Evolutionary conservation across 2,329 filamentous ascomycete genomes (phyloP), one percentile per base, ranked within the genome.

Genomic region (Pseudogymnoascus sp.): DNA sequence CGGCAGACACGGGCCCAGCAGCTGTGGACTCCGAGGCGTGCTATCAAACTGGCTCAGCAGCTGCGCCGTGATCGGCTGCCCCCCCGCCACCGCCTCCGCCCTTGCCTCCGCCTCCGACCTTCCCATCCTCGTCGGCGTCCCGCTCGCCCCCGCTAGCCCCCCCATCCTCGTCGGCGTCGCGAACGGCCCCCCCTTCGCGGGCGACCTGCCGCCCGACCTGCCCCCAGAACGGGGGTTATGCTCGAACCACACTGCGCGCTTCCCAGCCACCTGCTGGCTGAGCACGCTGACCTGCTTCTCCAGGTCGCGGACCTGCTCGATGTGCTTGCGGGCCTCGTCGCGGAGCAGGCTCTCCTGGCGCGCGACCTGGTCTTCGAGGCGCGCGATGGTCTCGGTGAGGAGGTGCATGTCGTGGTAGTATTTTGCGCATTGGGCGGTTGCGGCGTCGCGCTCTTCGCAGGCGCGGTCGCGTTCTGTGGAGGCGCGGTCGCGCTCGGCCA

Each of bases 211-310:
- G 11, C 2, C 21, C 19, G 42, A 47, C 11, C 44, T 7, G 3
- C 44, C 44, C 44, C 44, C 44, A 2, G 44, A 50, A 6, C 40
- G 42, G 0, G 67, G 66, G 31, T 70, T 64, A 2, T 63, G 36
- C 4, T 67, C 67, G 26, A 69, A 40, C 70, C 70, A 72, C 4
- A 70, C 31, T 13, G 66, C 65, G 13, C 67, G 63, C 62, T 70
- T 70, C 2, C 65, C 66, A 7, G 38, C 28, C 2, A 65, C 47
- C 28, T 67, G 65, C 60, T 67, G 61, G 3, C 44, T 10, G 3
- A 60, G 57, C 2, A 60, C 57, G 4, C 10, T 11, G 23, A 60
- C 11, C 33, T 40, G 57, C 4, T 17, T 38, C 33, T 36, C 57
- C 15, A 60, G 8, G 28, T 60, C 57, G 3, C 19, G 11, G 11